phyloP scores from a whole-genome alignment of 2,329 filamentous ascomycete genomes.

The Alternaria novae-zelandiae region DNA sequence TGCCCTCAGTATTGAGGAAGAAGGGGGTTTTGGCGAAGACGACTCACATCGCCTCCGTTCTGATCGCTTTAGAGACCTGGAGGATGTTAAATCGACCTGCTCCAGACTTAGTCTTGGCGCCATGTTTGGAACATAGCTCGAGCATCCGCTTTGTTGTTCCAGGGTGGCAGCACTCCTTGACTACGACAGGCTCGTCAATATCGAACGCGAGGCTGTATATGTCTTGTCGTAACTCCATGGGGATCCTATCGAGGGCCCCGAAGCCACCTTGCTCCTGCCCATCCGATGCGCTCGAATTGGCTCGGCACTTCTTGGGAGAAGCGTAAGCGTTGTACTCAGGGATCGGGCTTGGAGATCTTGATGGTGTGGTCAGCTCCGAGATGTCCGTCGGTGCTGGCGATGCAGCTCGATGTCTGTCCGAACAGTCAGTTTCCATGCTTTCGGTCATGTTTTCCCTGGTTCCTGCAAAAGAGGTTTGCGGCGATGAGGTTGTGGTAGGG shows the following conservation, averaged over 20 bases:
- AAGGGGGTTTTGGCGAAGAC: constrained; percentile 9
- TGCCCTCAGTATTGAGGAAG: background rate
- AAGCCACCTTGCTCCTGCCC: background rate
- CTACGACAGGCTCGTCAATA: constrained; percentile 5
- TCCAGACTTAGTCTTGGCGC: background rate
- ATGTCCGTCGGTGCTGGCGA: background rate
- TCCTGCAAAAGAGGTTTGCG: background rate
- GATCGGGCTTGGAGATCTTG: background rate
- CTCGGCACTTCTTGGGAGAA: background rate
- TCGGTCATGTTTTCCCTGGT: background rate
- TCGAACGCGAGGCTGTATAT: constrained; percentile 16
- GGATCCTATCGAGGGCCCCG: constrained; percentile 12
- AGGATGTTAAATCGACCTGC: constrained; percentile 22
- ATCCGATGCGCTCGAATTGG: background rate
- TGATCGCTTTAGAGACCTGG: constrained; percentile 9
- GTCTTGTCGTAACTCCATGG: constrained; percentile 17
- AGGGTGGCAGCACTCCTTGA: constrained; percentile 22
- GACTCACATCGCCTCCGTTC: constrained; percentile 19
- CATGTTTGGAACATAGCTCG: constrained; percentile 20
- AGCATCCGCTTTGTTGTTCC: constrained; percentile 16
- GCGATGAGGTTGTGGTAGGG: background rate
- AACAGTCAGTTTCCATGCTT: background rate
- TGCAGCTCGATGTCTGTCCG: background rate
- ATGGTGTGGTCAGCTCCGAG: background rate
- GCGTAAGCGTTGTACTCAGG: background rate